A percentile compares a stretch with the other conserved stretches of the same genome.
Evolutionary conservation across 2,329 filamentous ascomycete genomes (phyloP).

Genomic region (Xylariomycetidae sp.): DNA sequence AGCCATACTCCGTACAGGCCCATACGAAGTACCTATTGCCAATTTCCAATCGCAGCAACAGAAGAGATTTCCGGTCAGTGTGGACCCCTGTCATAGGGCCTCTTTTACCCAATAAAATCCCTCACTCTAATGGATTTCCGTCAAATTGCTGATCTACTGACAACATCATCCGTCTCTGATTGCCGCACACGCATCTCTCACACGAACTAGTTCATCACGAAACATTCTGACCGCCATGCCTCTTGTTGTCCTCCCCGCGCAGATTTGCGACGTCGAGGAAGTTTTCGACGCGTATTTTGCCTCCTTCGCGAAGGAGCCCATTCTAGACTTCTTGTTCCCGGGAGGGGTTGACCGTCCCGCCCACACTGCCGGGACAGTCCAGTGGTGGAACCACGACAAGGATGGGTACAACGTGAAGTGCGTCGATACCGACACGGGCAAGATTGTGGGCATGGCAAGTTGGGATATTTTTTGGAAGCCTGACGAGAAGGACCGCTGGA

Average conservation of each 20-base stretch:
- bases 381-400: slow-evolving; percentile 8
- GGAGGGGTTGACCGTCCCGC: slow-evolving; percentile 11
- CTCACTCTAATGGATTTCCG: too few species aligned
- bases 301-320: slow-evolving; percentile 18
- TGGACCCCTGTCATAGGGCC: too few species aligned
- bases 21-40: too few species aligned
- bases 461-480: slow-evolving; percentile 22
- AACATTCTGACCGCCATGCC: too few species aligned
- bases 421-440: slow-evolving; percentile 17
- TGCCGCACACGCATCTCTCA: too few species aligned
- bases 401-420: slow-evolving; percentile 20
- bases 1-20: too few species aligned
- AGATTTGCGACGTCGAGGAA: slow-evolving; percentile 16
- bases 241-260: slow-evolving; percentile 17
- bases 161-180: too few species aligned
- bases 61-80: too few species aligned
- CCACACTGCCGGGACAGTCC: slow-evolving; percentile 7
- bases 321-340: slow-evolving; percentile 11
- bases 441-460: slow-evolving; percentile 20
- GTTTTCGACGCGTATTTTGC: slow-evolving; percentile 21
- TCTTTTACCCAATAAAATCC: too few species aligned
- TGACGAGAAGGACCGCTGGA: slow-evolving; percentile 15
- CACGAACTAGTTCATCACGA: too few species aligned
- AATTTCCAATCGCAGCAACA: too few species aligned
- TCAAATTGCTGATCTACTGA: too few species aligned